phyloP scores from a whole-genome alignment of 2,329 filamentous ascomycete species.

The Proliferodiscus dingleyae region DNA sequence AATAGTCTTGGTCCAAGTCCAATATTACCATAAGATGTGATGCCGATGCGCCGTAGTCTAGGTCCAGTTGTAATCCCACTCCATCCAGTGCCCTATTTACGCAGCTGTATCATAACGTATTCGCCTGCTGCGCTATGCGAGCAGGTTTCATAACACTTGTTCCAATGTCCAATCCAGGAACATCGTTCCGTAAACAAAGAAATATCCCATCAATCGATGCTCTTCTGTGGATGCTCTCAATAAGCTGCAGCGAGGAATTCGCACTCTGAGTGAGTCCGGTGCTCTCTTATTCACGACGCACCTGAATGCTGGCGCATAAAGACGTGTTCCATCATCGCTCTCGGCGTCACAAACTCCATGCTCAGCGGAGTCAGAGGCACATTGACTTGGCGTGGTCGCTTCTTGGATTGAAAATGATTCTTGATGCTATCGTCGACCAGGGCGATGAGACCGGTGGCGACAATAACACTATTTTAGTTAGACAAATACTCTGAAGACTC shows the following conservation, averaged over 20 bases:
- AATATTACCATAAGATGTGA: too few relatives aligned
- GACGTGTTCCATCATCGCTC: conserved; percentile 57
- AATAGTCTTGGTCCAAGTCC: too few relatives aligned
- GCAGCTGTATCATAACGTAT: neutral
- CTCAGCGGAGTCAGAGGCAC: conserved; percentile 46
- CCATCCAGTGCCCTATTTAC: too few relatives aligned
- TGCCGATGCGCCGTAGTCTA: neutral
- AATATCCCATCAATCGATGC: neutral
- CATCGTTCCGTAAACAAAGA: neutral
- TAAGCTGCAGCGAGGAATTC: conserved; percentile 7
- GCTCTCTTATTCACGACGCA: conserved; percentile 19
- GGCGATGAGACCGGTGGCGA: conserved; percentile 83
- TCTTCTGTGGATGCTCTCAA: neutral
- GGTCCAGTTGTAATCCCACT: too few relatives aligned
- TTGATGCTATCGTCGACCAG: conserved; percentile 91
- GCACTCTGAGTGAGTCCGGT: conserved; percentile 15
- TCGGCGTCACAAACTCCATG: conserved; percentile 58
- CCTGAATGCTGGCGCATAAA: conserved; percentile 46
- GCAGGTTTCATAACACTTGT: neutral
- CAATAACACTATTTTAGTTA: conserved; percentile 62
- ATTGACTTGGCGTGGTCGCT: conserved; percentile 45
- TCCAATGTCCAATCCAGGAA: neutral
- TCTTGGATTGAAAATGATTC: conserved; percentile 32
- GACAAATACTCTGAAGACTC: neutral
- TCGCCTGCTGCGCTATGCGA: neutral